Percentiles rank a stretch among this genome's conserved stretches.
Conservation (phyloP, 805 yeast species). For the Millerozyma miso region DNA sequence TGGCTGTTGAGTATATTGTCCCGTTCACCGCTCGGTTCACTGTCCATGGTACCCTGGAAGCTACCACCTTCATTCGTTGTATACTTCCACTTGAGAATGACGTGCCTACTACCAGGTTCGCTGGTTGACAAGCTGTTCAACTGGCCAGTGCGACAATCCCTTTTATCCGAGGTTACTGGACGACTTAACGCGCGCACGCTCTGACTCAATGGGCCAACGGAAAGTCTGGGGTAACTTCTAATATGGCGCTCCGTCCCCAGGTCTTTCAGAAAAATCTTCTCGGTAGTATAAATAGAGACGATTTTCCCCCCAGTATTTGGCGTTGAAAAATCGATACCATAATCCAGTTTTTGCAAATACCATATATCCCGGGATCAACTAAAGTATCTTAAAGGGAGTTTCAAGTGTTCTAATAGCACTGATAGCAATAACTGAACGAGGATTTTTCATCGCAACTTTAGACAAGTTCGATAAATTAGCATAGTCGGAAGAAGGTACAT, state of each 20-base stretch:
- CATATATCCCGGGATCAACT: background rate
- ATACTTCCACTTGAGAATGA: too few relatives aligned
- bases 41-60: too few relatives aligned
- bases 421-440: background rate
- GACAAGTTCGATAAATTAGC: background rate
- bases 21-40: too few relatives aligned
- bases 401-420: background rate
- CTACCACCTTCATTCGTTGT: too few relatives aligned
- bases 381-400: background rate
- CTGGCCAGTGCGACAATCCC: background rate
- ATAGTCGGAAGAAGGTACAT: background rate
- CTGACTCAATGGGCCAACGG: slow-evolving; percentile 6
- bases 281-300: slow-evolving; percentile 6
- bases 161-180: slow-evolving; percentile 3
- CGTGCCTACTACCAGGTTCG: too few relatives aligned
- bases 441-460: background rate
- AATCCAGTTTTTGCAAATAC: background rate
- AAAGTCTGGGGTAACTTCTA: slow-evolving; percentile 10
- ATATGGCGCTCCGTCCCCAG: background rate
- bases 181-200: background rate
- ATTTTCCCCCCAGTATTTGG: slow-evolving; percentile 1
- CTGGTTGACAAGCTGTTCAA: too few relatives aligned
- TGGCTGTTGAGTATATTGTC: too few relatives aligned
- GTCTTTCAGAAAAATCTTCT: background rate
- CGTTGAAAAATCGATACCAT: background rate